Evolutionary conservation across 2,329 filamentous ascomycete genomes (phyloP).

Genomic region (Arthrobotrys conoides): DNA sequence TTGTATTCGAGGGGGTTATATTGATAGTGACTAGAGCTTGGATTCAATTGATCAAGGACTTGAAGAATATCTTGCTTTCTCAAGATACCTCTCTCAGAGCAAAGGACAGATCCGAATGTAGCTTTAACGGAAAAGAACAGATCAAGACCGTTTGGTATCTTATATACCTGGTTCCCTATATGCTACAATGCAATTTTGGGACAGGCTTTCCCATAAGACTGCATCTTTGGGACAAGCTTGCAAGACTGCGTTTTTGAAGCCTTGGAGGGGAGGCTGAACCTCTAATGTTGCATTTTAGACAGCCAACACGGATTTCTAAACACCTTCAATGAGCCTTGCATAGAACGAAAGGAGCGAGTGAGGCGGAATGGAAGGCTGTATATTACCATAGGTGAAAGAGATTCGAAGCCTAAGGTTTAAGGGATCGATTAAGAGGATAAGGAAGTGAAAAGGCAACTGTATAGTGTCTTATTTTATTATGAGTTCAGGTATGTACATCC

Average conservation of each 20-base stretch:
- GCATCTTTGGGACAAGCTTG: not conserved
- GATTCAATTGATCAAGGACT: too few relatives aligned
- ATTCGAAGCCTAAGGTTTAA: too few relatives aligned
- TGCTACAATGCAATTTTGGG: not conserved
- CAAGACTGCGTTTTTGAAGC: not conserved
- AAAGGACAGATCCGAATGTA: not conserved
- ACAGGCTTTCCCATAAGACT: not conserved
- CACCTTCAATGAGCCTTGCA: not conserved
- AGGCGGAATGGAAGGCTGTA: not conserved
- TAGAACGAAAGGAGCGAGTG: not conserved
- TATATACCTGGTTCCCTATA: not conserved
- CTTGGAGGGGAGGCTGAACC: not conserved
- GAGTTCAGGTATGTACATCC: too few relatives aligned
- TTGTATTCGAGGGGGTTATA: too few relatives aligned
- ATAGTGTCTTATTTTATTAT: too few relatives aligned
- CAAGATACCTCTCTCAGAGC: too few relatives aligned
- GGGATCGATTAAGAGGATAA: too few relatives aligned
- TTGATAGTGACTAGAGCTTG: too few relatives aligned
- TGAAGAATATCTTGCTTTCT: too few relatives aligned
- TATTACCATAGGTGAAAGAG: too few relatives aligned
- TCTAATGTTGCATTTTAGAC: conserved; percentile 6
- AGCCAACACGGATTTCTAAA: conserved; percentile 7
- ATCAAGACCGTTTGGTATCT: not conserved
- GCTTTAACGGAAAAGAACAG: not conserved
- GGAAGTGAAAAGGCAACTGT: too few relatives aligned